Percentiles rank a stretch among this genome's conserved stretches.
Conservation (phyloP, 169 alveolate species). For the Eimeria maxima region DNA sequence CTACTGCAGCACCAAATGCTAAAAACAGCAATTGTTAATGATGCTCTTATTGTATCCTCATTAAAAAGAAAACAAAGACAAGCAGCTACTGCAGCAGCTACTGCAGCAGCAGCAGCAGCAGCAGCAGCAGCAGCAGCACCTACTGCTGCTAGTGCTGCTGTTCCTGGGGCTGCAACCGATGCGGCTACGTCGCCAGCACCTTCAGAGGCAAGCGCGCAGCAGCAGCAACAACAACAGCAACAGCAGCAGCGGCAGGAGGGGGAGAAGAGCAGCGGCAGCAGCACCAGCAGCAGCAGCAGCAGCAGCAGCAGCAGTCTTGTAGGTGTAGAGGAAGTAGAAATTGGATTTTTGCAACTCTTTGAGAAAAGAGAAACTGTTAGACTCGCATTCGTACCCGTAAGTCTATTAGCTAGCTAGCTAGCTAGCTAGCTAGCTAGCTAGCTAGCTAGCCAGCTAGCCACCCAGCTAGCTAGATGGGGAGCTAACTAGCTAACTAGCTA, state of each 20-base stretch:
- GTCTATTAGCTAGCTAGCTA: no score
- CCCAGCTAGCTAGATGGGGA: no score
- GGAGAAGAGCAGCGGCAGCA: neutral
- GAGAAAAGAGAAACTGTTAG: constrained; percentile 41
- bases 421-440: no score
- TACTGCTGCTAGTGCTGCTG: neutral
- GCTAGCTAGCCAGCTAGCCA: no score
- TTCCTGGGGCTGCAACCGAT: neutral
- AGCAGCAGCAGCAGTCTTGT: constrained; percentile 39
- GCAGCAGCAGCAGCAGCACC: neutral
- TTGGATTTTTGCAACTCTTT: constrained; percentile 41
- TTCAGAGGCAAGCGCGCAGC: neutral
- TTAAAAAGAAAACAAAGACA: constrained; percentile 10
- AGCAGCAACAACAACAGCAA: constrained; percentile 7
- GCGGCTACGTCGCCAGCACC: neutral
- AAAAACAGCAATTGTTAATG: constrained; percentile 2
- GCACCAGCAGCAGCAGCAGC: neutral
- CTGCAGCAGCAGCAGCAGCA: no score
- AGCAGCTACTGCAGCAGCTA: no score
- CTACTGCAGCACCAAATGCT: constrained; percentile 66
- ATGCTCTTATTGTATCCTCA: constrained; percentile 23
- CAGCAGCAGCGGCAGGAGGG: constrained; percentile 9
- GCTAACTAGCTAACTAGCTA: no score
- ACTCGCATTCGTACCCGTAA: constrained; percentile 10
- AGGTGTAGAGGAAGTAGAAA: neutral